Base-by-base conservation (phyloP, 2,329 filamentous ascomycete species). In the Ceratocystis destructans region DNA sequence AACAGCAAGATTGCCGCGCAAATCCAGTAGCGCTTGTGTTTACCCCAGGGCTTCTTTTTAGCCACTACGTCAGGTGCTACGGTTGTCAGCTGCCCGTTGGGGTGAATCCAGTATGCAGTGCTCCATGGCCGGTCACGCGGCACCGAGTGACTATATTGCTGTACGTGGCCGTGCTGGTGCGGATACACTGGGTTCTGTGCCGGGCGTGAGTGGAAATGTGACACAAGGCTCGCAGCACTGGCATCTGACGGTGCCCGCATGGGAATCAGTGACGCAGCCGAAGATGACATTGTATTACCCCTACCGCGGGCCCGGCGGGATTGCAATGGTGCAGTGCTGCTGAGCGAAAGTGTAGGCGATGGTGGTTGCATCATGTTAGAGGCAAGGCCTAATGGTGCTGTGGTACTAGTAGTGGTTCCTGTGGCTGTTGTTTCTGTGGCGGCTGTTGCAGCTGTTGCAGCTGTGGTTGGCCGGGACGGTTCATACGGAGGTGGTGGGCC, bases 401-500 rank as follows among this genome's bases (percentile, higher is more conserved):
- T 15, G 5, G 62, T 15, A 5, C 28, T 33, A 6, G 57, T 5
- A n/a, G 8, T 15, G 15, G 31, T 12, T n/a, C 7, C 57, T 25
- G 28, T 20, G 2, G 31, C 17, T n/a, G 31, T 41, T 17, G 61
- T 44, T 17, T 7, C n/a, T 8, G 37, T 28, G 17, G 37, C 31
- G 20, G 37, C n/a, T 45, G 61, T 25, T 3, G 61, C 46, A n/a
- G 37, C 37, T 17, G 61, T 46, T 17, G 59, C 6, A 37, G 66
- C 8, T 59, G 66, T 25, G 63, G 61, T 20, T 62, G 66, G 46
- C 44, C 45, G 33, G 17, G 67, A 66, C 2, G 67, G 67, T 45
- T 68, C 64, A 37, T 68, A 68, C 15, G 67, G 67, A 37, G 67
- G 67, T 8, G 67, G 67, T 8, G 67, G 67, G 53, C 64, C 64